These are phyloP conservation scores for Mucor mucedo DNA, from an alignment of 371 early-diverging fungal species.

Conservation along the genomic window DNA sequence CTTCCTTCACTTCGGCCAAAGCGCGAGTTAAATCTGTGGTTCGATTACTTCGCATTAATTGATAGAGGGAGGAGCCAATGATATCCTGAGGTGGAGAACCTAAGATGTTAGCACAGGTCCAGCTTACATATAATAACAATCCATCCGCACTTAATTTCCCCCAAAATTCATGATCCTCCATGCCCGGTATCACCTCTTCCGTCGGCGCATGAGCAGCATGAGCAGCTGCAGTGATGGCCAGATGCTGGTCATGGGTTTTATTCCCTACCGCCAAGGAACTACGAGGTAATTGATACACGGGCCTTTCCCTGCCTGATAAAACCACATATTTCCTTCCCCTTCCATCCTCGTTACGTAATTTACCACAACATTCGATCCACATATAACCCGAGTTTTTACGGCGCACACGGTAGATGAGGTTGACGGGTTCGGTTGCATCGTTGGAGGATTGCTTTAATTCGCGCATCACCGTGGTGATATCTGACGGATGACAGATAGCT, in stretches of 20 bases:
- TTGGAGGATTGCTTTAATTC: conserved; percentile 58
- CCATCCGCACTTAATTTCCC: conserved; percentile 66
- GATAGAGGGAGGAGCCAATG: conserved; percentile 60
- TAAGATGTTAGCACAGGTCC: conserved; percentile 43
- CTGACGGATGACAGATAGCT: conserved; percentile 68
- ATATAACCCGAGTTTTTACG: conserved; percentile 60
- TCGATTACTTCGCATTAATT: conserved; percentile 56
- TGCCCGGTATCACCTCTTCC: conserved; percentile 26
- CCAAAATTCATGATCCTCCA: conserved; percentile 63
- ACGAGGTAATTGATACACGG: conserved; percentile 43
- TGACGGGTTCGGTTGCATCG: conserved; percentile 45
- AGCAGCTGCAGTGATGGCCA: neutral
- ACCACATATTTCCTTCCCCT: conserved; percentile 71
- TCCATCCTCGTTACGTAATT: conserved; percentile 56
- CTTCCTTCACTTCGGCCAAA: conserved; percentile 53
- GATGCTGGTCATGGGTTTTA: conserved; percentile 10
- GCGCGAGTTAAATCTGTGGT: conserved; percentile 57
- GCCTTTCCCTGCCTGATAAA: conserved; percentile 57
- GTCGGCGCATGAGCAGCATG: too few relatives aligned
- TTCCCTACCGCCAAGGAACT: conserved; percentile 26
- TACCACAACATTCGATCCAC: conserved; percentile 67
- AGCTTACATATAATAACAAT: conserved; percentile 56
- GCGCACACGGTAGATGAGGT: conserved; percentile 62
- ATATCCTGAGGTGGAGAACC: conserved; percentile 54
- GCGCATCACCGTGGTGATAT: conserved; percentile 64